phyloP scores from a whole-genome alignment of 2,329 filamentous ascomycete genomes.

The Botrytis pseudocinerea region DNA sequence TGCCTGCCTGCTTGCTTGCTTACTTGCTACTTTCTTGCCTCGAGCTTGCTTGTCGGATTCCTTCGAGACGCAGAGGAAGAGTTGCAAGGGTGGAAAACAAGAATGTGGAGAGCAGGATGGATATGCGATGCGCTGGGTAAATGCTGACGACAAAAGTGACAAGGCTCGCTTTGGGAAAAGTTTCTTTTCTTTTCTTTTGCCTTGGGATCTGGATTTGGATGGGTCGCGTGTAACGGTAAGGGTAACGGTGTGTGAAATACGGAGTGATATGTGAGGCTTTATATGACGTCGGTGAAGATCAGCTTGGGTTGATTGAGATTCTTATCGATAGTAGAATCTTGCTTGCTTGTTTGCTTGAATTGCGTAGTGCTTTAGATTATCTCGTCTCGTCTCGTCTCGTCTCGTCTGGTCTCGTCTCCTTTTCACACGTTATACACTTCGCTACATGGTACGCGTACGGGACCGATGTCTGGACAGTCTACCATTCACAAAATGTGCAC shows the following conservation, averaged over 20 bases:
- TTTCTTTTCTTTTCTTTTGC: background rate
- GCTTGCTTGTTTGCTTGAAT: background rate
- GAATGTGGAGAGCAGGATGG: constrained; percentile 1
- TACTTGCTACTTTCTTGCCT: background rate
- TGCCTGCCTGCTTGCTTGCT: background rate
- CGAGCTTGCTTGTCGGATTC: background rate
- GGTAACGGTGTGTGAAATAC: background rate
- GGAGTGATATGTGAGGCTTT: background rate
- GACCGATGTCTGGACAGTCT: background rate
- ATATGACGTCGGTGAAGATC: constrained; percentile 19
- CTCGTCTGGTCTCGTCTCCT: background rate
- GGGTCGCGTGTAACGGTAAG: background rate
- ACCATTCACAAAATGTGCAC: background rate
- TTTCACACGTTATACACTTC: background rate
- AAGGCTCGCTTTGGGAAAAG: constrained; percentile 8
- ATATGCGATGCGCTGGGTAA: constrained; percentile 11
- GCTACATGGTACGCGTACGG: background rate
- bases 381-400: background rate
- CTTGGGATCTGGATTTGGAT: background rate
- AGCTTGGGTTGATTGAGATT: background rate
- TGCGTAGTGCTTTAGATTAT: background rate
- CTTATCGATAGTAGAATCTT: constrained; percentile 2
- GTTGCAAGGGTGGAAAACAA: constrained; percentile 15
- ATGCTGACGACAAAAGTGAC: constrained; percentile 14
- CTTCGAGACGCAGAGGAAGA: background rate